Percentiles rank a stretch among this genome's conserved stretches.
Evolutionary conservation across 83 land plant species (phyloP).

Genomic region (Thuja plicata): DNA sequence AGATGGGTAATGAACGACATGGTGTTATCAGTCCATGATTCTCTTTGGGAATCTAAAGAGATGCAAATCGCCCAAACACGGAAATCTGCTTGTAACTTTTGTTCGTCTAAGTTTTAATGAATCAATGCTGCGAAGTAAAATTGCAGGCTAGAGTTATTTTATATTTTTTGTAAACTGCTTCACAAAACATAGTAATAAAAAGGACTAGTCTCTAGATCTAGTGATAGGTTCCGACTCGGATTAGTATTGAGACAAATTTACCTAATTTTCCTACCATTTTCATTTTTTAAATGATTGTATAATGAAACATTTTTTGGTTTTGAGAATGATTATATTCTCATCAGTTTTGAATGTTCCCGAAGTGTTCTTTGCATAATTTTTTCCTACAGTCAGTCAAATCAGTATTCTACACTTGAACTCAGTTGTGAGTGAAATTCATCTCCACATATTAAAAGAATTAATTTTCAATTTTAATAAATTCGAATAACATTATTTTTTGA

Average conservation of each 20-base stretch:
- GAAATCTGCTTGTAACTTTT: too few relatives aligned
- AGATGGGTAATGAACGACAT: not conserved
- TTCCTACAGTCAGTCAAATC: not conserved
- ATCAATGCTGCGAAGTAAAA: too few relatives aligned
- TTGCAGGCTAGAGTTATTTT: too few relatives aligned
- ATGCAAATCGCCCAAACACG: not conserved
- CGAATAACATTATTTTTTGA: too few relatives aligned
- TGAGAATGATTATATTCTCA: too few relatives aligned
- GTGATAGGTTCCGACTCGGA: not conserved
- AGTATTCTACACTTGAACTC: not conserved
- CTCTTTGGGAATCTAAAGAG: not conserved
- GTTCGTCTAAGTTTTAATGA: too few relatives aligned
- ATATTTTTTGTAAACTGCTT: not conserved
- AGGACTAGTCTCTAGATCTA: too few relatives aligned
- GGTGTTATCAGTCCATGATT: not conserved
- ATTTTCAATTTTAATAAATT: too few relatives aligned
- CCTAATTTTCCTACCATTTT: not conserved
- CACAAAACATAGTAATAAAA: too few relatives aligned
- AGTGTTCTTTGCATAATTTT: not conserved
- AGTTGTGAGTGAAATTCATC: not conserved
- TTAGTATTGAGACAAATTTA: not conserved
- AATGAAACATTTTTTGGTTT: too few relatives aligned
- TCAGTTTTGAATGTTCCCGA: not conserved
- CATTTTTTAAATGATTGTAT: not conserved
- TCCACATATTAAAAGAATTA: not conserved